Base-by-base conservation (phyloP, 163 green algal species). In the Trebouxiophyceae sp. region DNA sequence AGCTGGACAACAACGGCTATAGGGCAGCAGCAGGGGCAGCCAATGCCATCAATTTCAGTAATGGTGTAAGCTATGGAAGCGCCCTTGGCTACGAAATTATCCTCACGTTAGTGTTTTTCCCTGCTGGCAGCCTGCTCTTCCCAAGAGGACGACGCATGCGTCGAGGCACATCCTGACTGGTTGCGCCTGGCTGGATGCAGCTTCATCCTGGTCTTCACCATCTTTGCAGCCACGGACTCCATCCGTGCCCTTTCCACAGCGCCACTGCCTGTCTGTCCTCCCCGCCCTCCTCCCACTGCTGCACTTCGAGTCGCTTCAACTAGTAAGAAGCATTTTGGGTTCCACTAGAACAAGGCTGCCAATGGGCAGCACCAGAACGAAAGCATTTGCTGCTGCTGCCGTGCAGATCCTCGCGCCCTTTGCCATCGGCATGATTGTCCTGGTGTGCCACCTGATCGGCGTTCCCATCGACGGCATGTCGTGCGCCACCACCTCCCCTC, bases 201-300 rank as follows among this genome's bases (percentile, higher is more conserved):
- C n/a, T n/a, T n/a, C n/a, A n/a, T n/a, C n/a, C n/a, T n/a, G n/a
- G 68, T 75, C n/a, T 63, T 70, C 3, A 57, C 57, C 0, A 62
- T 75, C 4, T 75, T 75, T 39, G 59, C 68, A 30, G 68, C 68
- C 56, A 70, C 63, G 23, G 68, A 75, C 63, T 19, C 34, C 1
- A 30, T 33, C 4, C 64, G 62, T 19, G 57, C 57, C 30, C 16
- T 45, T 19, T 62, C 39, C 62, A 62, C 57, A 6, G 58, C 68
- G 20, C 68, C 67, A 32, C 33, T 75, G 33, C 68, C 68, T 16
- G 65, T 71, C n/a, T n/a, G n/a, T n/a, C n/a, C n/a, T n/a, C n/a
- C n/a, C n/a, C n/a, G n/a, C n/a, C n/a, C n/a, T n/a, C n/a, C n/a
- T n/a, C n/a, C n/a, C n/a, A n/a, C n/a, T n/a, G n/a, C n/a, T n/a